Evolutionary conservation across 495 filamentous ascomycete species (phyloP), one percentile per base, ranked within the genome.

Genomic region (Friedmanniomyces simplex): DNA sequence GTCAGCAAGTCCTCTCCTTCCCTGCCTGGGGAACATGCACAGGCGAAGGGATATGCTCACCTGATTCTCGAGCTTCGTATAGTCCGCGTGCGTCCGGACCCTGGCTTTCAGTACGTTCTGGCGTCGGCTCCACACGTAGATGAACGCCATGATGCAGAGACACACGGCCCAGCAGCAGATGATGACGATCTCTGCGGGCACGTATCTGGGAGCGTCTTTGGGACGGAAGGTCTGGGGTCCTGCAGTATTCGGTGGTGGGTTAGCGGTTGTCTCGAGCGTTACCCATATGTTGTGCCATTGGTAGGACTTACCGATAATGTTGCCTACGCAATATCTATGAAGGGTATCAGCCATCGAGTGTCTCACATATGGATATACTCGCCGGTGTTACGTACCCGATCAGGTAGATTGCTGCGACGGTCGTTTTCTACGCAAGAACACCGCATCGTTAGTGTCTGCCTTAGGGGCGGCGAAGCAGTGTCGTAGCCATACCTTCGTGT

Each of bases 391-490:
- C 21, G 47, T 62, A 60, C n/a, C 18, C 61, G 59, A 86, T 82
- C n/a, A 89, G 67, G 57, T 84, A 86, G 51, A 89, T 66, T 0
- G 82, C 83, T 0, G 83, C 83, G 0, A 86, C 79, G 0, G 84
- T 87, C 0, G 84, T 87, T 68, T 87, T 87, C 54, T 32, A 32
- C 28, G 10, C 7, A 14, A 46, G 13, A 7, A 14, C n/a, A 20
- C 13, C 3, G 42, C 42, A 14, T 24, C 72, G 28, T 32, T 10
- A 32, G 28, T 32, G 28, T 32, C 4, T 32, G 28, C 4, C 28
- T 32, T 10, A 32, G 3, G 4, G 28, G 28, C n/a, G 10, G 28
- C 10, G 28, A 32, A 32, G 28, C 28, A 10, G 28, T 32, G 28
- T 3, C 28, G 10, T 4, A 10, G 28, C 28, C 28, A 32, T 32